Conservation (phyloP, 1,284 basidiomycete species). For the Meripilus lineatus region DNA sequence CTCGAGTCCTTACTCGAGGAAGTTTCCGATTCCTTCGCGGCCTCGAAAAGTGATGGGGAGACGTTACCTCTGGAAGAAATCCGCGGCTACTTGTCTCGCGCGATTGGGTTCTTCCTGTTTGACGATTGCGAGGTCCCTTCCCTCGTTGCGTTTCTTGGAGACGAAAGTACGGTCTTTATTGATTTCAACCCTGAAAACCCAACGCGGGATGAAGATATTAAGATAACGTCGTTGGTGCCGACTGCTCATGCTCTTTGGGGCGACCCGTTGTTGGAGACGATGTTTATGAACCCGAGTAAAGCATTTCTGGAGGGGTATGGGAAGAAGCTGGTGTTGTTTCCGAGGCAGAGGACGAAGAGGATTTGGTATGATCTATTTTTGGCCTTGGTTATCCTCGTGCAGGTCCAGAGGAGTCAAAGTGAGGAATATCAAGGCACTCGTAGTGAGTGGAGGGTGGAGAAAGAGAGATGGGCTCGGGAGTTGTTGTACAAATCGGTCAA, state of each 20-base stretch:
- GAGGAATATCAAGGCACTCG: too few relatives aligned
- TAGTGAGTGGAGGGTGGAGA: too few relatives aligned
- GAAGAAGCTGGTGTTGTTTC: slow-evolving; percentile 41
- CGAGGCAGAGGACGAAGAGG: slow-evolving; percentile 60
- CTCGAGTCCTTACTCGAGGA: slow-evolving; percentile 51
- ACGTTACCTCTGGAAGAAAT: slow-evolving; percentile 41
- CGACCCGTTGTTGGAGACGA: slow-evolving; percentile 63
- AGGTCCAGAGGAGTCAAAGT: slow-evolving; percentile 21
- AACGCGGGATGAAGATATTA: slow-evolving; percentile 20
- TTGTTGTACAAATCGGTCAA: slow-evolving; percentile 33
- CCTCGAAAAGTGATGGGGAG: slow-evolving; percentile 14
- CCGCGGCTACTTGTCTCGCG: slow-evolving; percentile 50
- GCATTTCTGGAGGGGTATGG: slow-evolving; percentile 62
- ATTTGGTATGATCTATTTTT: slow-evolving; percentile 70
- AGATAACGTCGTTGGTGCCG: slow-evolving; percentile 29
- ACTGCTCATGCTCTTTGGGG: slow-evolving; percentile 63
- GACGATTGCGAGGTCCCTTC: slow-evolving; percentile 70
- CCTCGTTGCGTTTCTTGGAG: slow-evolving; percentile 55
- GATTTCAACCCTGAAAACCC: slow-evolving; percentile 20
- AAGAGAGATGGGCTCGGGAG: slow-evolving; percentile 38
- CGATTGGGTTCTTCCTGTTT: slow-evolving; percentile 69
- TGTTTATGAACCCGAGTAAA: slow-evolving; percentile 46
- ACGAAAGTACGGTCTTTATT: slow-evolving; percentile 48
- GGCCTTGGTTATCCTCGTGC: slow-evolving; percentile 45
- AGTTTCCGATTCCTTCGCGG: slow-evolving; percentile 11